A percentile compares a stretch with the other conserved stretches of the same genome.
phyloP scores from a whole-genome alignment of 441 rosid species.

The Hura crepitans region DNA sequence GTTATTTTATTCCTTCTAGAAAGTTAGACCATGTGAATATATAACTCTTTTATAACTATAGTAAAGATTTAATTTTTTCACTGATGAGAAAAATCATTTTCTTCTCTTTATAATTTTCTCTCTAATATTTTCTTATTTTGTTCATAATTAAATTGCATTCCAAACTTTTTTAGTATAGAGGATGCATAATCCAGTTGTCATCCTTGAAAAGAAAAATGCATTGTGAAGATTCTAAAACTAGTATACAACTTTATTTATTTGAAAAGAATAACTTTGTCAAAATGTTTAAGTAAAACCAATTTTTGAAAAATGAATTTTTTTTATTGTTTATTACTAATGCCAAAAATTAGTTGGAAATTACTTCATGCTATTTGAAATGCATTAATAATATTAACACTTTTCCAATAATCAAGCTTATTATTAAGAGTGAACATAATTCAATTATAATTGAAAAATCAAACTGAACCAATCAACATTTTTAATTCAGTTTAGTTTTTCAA shows the following conservation, averaged over 20 bases:
- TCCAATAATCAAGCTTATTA: too few relatives aligned
- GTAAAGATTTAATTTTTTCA: too few relatives aligned
- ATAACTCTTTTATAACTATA: too few relatives aligned
- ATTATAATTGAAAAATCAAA: too few relatives aligned
- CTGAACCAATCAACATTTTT: too few relatives aligned
- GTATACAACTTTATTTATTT: not conserved
- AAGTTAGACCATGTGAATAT: too few relatives aligned
- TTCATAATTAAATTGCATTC: not conserved
- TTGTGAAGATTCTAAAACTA: not conserved
- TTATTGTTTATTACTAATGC: not conserved
- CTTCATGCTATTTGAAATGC: not conserved
- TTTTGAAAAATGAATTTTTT: not conserved
- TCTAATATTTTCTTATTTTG: not conserved
- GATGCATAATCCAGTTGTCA: slow-evolving; percentile 2
- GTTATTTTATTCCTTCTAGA: too few relatives aligned
- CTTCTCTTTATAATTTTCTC: too few relatives aligned
- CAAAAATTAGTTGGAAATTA: not conserved
- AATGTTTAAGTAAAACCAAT: not conserved
- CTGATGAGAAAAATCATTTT: too few relatives aligned
- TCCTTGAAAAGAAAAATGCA: not conserved
- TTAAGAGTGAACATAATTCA: too few relatives aligned
- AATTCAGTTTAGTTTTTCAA: too few relatives aligned
- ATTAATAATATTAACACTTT: not conserved
- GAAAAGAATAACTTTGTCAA: not conserved
- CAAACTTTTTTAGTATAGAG: not conserved